Percentiles rank a stretch among this genome's conserved stretches.
phyloP scores from a whole-genome alignment of 129 eudicot species.

The Pulicaria dysenterica region DNA sequence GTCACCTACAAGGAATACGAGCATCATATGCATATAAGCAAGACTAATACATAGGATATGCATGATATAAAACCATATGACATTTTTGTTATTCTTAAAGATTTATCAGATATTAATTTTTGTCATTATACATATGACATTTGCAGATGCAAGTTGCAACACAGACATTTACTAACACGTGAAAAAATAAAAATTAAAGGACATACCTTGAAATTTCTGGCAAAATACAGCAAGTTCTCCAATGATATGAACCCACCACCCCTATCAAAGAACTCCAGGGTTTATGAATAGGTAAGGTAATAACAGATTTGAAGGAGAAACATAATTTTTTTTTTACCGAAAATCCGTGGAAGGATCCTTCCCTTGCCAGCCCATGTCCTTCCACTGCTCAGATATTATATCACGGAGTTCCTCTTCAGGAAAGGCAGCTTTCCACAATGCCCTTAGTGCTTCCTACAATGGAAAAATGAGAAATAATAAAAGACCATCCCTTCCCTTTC shows the following conservation, averaged over 20 bases:
- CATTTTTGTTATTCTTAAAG: too few relatives aligned
- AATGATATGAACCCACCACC: slow-evolving; percentile 48
- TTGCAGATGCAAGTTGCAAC: slow-evolving; percentile 17
- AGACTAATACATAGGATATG: neutral
- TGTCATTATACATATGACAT: neutral
- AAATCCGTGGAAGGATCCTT: slow-evolving; percentile 99
- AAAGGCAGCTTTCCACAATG: slow-evolving; percentile 91
- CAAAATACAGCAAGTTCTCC: slow-evolving; percentile 44
- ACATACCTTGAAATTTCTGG: slow-evolving; percentile 38
- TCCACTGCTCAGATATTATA: slow-evolving; percentile 96
- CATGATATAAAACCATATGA: neutral
- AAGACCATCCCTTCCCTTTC: neutral
- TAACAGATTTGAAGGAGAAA: slow-evolving; percentile 3
- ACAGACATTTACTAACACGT: neutral
- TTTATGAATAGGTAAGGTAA: slow-evolving; percentile 12
- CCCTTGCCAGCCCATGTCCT: slow-evolving; percentile 99
- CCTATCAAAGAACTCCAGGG: slow-evolving; percentile 31
- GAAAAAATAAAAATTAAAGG: neutral
- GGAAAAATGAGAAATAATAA: slow-evolving; percentile 5
- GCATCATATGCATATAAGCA: too few relatives aligned
- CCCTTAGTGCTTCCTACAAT: slow-evolving; percentile 77
- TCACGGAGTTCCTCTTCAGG: slow-evolving; percentile 82
- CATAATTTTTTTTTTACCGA: slow-evolving; percentile 45
- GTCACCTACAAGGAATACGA: too few relatives aligned
- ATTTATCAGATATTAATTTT: neutral